Evolutionary conservation across 768 basidiomycete genomes (phyloP).

Genomic region (Serendipita sp.): DNA sequence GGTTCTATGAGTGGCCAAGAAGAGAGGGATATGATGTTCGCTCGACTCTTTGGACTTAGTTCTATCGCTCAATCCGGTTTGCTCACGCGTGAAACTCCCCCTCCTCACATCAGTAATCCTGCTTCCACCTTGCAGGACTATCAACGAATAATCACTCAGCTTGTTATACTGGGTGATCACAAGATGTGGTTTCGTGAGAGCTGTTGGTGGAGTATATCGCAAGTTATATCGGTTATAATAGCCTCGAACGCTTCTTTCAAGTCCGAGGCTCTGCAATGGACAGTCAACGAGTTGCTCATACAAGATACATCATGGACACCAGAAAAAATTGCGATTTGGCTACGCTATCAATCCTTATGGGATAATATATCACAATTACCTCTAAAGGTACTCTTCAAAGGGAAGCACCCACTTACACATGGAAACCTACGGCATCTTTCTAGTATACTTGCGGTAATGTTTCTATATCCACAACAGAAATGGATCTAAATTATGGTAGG

Average conservation of each 20-base stretch:
- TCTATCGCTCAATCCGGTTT: conserved; percentile 75
- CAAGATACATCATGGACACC: conserved; percentile 54
- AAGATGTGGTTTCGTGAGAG: conserved; percentile 87
- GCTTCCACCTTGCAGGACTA: conserved; percentile 46
- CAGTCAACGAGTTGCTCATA: conserved; percentile 36
- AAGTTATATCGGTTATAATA: conserved; percentile 44
- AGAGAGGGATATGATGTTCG: conserved; percentile 83
- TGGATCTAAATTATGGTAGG: conserved; percentile 19
- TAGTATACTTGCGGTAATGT: conserved; percentile 56
- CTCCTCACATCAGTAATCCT: conserved; percentile 23
- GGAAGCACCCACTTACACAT: conserved; percentile 44
- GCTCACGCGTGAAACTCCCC: conserved; percentile 43
- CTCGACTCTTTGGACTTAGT: conserved; percentile 77
- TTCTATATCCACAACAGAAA: background rate
- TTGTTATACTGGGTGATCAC: conserved; percentile 56
- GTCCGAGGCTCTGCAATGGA: conserved; percentile 36
- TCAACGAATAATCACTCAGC: conserved; percentile 36
- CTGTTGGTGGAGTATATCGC: conserved; percentile 66
- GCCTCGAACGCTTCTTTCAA: conserved; percentile 55
- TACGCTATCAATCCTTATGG: background rate
- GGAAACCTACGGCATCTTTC: conserved; percentile 62
- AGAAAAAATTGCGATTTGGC: conserved; percentile 62
- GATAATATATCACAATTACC: background rate
- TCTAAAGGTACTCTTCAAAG: conserved; percentile 40
- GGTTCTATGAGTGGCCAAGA: conserved; percentile 78